Evolutionary conservation across 139 green algal species (phyloP).

Genomic region (Chlamydomonas sp.): DNA sequence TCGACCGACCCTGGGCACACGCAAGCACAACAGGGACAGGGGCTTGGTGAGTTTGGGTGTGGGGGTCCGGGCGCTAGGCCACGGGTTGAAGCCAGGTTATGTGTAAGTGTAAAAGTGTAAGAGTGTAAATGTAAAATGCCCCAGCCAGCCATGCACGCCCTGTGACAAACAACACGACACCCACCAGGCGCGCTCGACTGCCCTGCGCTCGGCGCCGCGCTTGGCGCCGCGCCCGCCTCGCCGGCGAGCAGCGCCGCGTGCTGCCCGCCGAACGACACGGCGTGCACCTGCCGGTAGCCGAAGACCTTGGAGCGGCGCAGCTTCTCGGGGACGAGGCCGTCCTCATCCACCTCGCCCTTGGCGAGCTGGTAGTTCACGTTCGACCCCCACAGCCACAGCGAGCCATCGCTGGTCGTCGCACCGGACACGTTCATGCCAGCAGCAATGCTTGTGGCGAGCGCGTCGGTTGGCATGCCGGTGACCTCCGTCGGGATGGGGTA

Average conservation of each 20-base stretch:
- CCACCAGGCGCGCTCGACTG: too few species aligned
- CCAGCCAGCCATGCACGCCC: too few species aligned
- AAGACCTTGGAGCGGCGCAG: constrained; percentile 45
- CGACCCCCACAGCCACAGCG: constrained; percentile 66
- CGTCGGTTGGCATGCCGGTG: too few species aligned
- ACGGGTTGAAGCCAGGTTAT: too few species aligned
- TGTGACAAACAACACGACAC: too few species aligned
- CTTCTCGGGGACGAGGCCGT: constrained; percentile 51
- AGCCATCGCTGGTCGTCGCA: constrained; percentile 36
- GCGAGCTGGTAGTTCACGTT: constrained; percentile 71
- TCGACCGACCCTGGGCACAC: too few species aligned
- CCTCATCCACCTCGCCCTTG: constrained; percentile 68
- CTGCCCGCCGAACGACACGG: constrained; percentile 71
- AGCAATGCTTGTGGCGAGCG: constrained; percentile 21
- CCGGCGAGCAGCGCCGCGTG: constrained; percentile 55
- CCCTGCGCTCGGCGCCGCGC: too few species aligned
- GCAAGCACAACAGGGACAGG: too few species aligned
- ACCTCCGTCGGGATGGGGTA: constrained; percentile 26
- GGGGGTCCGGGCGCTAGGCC: too few species aligned
- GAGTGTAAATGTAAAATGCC: too few species aligned
- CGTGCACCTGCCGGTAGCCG: constrained; percentile 32
- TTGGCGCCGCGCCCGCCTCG: constrained; percentile 1
- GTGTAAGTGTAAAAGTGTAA: too few species aligned
- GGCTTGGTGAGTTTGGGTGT: too few species aligned
- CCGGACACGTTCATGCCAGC: constrained; percentile 61